Base-by-base conservation (phyloP, 2,329 filamentous ascomycete species). In the Colletotrichum musae region DNA sequence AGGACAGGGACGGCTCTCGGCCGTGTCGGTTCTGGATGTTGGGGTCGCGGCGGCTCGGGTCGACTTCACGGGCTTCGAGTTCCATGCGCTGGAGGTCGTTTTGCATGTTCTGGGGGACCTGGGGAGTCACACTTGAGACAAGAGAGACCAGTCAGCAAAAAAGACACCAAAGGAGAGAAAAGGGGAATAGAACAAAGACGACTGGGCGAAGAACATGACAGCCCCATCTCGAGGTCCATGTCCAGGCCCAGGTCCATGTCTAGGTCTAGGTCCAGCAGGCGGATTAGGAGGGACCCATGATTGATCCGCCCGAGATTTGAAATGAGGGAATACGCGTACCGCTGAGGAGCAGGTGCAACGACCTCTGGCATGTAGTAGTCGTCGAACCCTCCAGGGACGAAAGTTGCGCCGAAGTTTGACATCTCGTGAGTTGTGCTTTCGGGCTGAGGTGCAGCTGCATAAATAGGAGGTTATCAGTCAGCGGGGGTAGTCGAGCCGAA, bases 81-180 rank as follows among this genome's bases (percentile, higher is more conserved):
- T 98, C 95, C 84, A 99, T 90, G 80, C 95, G 92, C 77, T 95
- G 93, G 73, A 99, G 89, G 82, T 93, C 95, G 77, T 97, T 92
- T 84, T 97, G 94, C 89, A 99, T 98, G 82, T 97, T 95, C 82
- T 95, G 93, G 74, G 95, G 94, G 73, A 98, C 94, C 86, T 98
- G 94, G 79, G 94, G 93, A 91, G 95, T 97, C 77, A 97, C 90
- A 85, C 94, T 97, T 81, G 74, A 78, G 72, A 52, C 32, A 77
- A 77, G 75, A 75, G 73, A 79, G 75, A 74, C 75, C 72, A 72
- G 80, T 84, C 77, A 82, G 81, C 77, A 73, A 65, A 64, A 61
- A 50, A 21, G 60, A 24, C 21, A 45, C 16, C 28, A 28, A 39
- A 24, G 47, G 13, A 21, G 57, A 21, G 54, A 21, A 61, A 48